A percentile compares a stretch with the other conserved stretches of the same genome.
phyloP scores from a whole-genome alignment of 2,329 filamentous ascomycete genomes.

The Endoconidiophora polonica region DNA sequence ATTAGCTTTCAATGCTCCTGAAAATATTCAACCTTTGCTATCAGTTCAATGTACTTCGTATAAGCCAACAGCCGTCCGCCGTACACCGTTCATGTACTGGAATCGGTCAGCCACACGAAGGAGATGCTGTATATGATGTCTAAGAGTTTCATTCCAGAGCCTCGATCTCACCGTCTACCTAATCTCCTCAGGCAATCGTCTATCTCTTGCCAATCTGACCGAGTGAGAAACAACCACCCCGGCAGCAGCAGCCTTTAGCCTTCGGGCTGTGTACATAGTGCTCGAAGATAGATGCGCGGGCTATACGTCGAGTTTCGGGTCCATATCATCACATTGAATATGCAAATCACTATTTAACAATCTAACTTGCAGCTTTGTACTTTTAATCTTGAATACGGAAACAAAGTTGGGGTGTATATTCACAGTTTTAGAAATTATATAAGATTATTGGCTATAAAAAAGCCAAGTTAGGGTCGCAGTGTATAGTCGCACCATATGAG shows the following conservation, averaged over 20 bases:
- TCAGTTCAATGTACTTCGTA: slow-evolving; percentile 3
- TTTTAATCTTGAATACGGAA: no score
- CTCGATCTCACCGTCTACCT: slow-evolving; percentile 40
- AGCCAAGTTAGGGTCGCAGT: no score
- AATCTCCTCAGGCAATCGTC: slow-evolving; percentile 24
- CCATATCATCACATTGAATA: slow-evolving; percentile 61
- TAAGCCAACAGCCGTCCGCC: not conserved
- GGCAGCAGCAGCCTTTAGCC: slow-evolving; percentile 23
- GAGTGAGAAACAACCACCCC: slow-evolving; percentile 23
- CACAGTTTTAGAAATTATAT: no score
- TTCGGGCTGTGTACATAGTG: slow-evolving; percentile 30
- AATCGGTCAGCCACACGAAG: slow-evolving; percentile 83
- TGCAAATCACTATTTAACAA: slow-evolving; percentile 21
- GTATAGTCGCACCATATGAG: no score
- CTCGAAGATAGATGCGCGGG: slow-evolving; percentile 44
- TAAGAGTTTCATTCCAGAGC: slow-evolving; percentile 35
- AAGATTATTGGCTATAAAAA: no score
- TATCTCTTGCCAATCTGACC: slow-evolving; percentile 53
- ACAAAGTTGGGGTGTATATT: no score
- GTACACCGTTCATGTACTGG: slow-evolving; percentile 42
- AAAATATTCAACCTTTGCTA: no score
- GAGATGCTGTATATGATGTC: slow-evolving; percentile 82
- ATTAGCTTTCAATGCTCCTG: no score
- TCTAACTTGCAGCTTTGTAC: no score
- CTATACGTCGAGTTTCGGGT: slow-evolving; percentile 92